Conservation (phyloP, 2,329 filamentous ascomycete genomes). For the Pseudogymnoascus sp. region DNA sequence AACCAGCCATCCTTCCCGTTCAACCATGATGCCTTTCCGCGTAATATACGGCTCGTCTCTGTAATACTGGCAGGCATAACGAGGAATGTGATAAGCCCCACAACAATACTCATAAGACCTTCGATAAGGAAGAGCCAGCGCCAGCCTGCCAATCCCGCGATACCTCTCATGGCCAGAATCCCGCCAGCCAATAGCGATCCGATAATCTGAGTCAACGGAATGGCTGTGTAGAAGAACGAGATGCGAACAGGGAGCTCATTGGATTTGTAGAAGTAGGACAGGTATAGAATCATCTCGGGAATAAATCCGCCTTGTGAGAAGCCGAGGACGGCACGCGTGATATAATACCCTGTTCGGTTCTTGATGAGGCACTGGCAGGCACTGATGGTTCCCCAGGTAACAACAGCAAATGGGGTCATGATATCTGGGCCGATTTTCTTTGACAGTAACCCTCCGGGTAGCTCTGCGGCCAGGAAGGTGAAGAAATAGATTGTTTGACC, state of each 20-base stretch:
- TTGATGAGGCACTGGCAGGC: conserved; percentile 34
- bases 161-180: conserved; percentile 42
- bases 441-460: conserved; percentile 51
- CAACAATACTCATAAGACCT: conserved; percentile 37
- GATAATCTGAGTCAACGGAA: not conserved
- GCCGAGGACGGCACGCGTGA: conserved; percentile 11
- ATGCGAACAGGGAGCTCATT: conserved; percentile 16
- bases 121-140: conserved; percentile 40
- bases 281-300: conserved; percentile 17
- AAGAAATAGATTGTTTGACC: conserved; percentile 42
- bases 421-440: conserved; percentile 43
- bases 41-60: conserved; percentile 35
- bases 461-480: conserved; percentile 45
- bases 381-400: conserved; percentile 38
- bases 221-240: conserved; percentile 13
- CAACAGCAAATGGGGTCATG: conserved; percentile 42
- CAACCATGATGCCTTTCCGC: conserved; percentile 37
- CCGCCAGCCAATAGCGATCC: conserved; percentile 49
- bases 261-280: conserved; percentile 15
- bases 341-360: not conserved
- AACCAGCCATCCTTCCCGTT: conserved; percentile 53
- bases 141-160: conserved; percentile 45
- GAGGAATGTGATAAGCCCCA: conserved; percentile 43
- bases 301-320: conserved; percentile 16
- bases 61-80: conserved; percentile 51